phyloP scores from a whole-genome alignment of 2,329 filamentous ascomycete species.

The Aspergillus terreus region DNA sequence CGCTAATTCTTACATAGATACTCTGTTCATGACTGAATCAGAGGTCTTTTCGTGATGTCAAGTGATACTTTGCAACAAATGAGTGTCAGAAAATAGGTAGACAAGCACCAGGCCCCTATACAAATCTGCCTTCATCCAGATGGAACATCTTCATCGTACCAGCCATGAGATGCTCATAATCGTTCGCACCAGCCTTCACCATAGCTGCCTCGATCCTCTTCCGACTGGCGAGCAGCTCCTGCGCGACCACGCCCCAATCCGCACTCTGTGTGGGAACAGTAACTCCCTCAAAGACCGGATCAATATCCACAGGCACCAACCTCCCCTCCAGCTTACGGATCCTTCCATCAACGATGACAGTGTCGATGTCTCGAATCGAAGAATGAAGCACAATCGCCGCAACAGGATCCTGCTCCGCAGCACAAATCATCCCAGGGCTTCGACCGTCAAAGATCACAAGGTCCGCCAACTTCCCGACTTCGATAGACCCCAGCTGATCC shows the following conservation, averaged over 20 bases:
- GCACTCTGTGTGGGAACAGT: background rate
- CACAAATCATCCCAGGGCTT: conserved; percentile 24
- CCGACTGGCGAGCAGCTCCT: conserved; percentile 1
- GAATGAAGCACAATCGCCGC: conserved; percentile 29
- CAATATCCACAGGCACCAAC: conserved; percentile 10
- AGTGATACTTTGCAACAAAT: too few relatives aligned
- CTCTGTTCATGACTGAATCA: too few relatives aligned
- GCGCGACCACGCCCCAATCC: conserved; percentile 2
- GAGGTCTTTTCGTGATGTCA: too few relatives aligned
- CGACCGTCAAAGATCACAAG: conserved; percentile 26
- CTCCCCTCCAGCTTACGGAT: conserved; percentile 16
- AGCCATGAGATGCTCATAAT: background rate
- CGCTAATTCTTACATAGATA: too few relatives aligned
- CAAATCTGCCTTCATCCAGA: background rate
- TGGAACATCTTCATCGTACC: conserved; percentile 1
- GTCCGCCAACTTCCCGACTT: conserved; percentile 27
- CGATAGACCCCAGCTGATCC: conserved; percentile 23
- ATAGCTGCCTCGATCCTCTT: background rate
- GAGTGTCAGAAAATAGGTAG: too few relatives aligned
- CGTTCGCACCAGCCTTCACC: background rate
- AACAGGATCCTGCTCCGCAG: conserved; percentile 23
- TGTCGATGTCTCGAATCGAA: conserved; percentile 22
- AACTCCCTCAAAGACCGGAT: background rate
- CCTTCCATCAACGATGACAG: conserved; percentile 26
- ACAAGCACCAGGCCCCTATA: background rate